These are phyloP conservation scores for Apodospora peruviana DNA, from an alignment of 495 filamentous ascomycete genomes.

Conservation along the genomic window DNA sequence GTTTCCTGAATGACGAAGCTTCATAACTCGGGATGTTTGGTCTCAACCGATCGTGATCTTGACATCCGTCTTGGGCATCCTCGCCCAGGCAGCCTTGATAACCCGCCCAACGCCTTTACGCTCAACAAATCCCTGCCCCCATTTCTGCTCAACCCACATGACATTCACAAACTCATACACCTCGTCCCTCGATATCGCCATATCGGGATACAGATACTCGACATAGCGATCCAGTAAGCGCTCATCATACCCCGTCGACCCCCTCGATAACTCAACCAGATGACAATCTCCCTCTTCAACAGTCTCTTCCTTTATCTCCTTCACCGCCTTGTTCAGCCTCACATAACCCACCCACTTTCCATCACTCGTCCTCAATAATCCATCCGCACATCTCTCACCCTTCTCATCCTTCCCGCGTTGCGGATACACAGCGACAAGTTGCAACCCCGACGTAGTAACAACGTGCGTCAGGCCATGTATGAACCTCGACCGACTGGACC, in stretches of 20 bases:
- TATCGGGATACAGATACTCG: constrained; percentile 16
- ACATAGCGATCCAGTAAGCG: constrained; percentile 4
- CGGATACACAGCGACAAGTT: neutral
- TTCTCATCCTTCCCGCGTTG: neutral
- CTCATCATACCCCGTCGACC: constrained; percentile 2
- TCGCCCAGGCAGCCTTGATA: constrained; percentile 13
- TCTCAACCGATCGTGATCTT: constrained; percentile 11
- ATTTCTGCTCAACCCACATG: constrained; percentile 15
- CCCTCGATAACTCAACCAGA: constrained; percentile 13
- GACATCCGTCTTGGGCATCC: constrained; percentile 1
- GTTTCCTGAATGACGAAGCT: too few relatives aligned
- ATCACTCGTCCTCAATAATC: neutral
- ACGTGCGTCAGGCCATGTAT: constrained; percentile 4
- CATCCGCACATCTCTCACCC: neutral
- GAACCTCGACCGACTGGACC: constrained; percentile 8
- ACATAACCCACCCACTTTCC: constrained; percentile 4
- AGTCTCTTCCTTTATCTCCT: neutral
- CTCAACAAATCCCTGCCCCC: constrained; percentile 10
- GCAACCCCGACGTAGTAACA: neutral
- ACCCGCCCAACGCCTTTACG: constrained; percentile 19
- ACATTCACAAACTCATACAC: constrained; percentile 21
- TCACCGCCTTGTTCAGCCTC: constrained; percentile 5
- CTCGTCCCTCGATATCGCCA: neutral
- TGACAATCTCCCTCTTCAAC: neutral
- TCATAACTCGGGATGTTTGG: too few relatives aligned